phyloP scores from a whole-genome alignment of 208 protist species.

The Trypanosoma scelopori region DNA sequence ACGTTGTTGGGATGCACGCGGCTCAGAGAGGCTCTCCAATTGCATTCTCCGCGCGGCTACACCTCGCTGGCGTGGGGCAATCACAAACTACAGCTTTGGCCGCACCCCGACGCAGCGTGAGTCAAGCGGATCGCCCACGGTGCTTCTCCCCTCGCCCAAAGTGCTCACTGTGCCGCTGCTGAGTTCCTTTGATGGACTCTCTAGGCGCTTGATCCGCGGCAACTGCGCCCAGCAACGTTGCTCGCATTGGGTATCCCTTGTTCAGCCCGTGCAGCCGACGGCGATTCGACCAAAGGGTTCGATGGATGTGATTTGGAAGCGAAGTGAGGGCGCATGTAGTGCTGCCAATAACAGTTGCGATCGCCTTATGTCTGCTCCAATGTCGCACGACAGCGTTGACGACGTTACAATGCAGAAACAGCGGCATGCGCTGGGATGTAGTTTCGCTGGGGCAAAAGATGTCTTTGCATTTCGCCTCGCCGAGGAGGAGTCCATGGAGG shows the following conservation, averaged over 20 bases:
- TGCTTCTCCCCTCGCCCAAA: not conserved
- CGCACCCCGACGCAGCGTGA: not conserved
- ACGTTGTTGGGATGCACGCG: slow-evolving; percentile 70
- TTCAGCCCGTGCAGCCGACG: not conserved
- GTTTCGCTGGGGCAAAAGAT: slow-evolving; percentile 48
- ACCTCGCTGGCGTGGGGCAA: slow-evolving; percentile 10
- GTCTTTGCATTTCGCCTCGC: slow-evolving; percentile 60
- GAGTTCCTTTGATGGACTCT: not conserved
- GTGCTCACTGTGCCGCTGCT: not conserved
- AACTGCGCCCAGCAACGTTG: not conserved
- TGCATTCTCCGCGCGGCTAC: slow-evolving; percentile 39
- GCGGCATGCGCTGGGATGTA: slow-evolving; percentile 1
- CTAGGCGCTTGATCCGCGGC: not conserved
- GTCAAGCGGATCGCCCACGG: not conserved
- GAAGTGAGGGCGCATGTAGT: not conserved
- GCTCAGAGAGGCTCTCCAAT: slow-evolving; percentile 43
- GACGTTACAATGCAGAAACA: not conserved
- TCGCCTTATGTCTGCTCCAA: not conserved
- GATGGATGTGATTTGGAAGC: too few species aligned
- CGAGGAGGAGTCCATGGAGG: slow-evolving; percentile 24
- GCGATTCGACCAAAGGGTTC: not conserved
- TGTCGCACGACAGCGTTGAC: not conserved
- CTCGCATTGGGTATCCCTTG: slow-evolving; percentile 27
- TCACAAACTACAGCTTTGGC: slow-evolving; percentile 6
- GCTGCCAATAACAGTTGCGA: not conserved